Base-by-base conservation (phyloP, 371 early-diverging fungal species). In the Rhizopus delemar region DNA sequence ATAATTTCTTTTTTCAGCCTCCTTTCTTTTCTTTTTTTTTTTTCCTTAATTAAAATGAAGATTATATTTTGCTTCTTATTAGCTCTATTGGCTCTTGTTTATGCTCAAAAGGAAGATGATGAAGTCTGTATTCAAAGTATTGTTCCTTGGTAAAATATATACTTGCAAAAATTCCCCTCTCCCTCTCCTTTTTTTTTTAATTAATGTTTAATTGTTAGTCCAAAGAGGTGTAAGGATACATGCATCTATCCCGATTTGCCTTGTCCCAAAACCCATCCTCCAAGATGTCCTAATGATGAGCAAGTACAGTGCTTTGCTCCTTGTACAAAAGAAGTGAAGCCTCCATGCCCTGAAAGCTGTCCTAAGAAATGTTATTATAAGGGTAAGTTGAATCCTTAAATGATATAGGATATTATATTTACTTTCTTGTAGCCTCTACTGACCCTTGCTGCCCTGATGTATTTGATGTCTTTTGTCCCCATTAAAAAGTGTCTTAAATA, bases 71-170 rank as follows among this genome's bases (percentile, higher is more conserved):
- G 35, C 1, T n/a, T 39, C 8, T 7, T 59, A 13, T 31, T 48
- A 15, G 29, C 41, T 50, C n/a, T 50, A 31, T 1, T 50, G 13
- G 15, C 28, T 35, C 41, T 46, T 41, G 46, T 11, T 35, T 39
- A 11, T 43, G 41, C 41, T 13, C 6, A 8, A 3, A 46, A 31
- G n/a, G 41, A 29, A 11, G 48, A 53, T 12, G 39, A 29, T 31
- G 51, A 50, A 36, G 36, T 54, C 4, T 61, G 62, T 50, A 51
- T 61, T 41, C 12, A 33, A 15, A 31, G 36, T 2, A 43, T 61
- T 51, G 51, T 61, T n/a, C 56, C 51, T 28, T 61, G 62, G 62
- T 61, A 61, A 56, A 35, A n/a, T 9, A 36, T 36, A 36, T 36
- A 36, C 22, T 22, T 22, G 22, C 22, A 38, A 35, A 51, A 12